Conservation (phyloP, 208 protist species). For the Wallacemonas sp. region DNA sequence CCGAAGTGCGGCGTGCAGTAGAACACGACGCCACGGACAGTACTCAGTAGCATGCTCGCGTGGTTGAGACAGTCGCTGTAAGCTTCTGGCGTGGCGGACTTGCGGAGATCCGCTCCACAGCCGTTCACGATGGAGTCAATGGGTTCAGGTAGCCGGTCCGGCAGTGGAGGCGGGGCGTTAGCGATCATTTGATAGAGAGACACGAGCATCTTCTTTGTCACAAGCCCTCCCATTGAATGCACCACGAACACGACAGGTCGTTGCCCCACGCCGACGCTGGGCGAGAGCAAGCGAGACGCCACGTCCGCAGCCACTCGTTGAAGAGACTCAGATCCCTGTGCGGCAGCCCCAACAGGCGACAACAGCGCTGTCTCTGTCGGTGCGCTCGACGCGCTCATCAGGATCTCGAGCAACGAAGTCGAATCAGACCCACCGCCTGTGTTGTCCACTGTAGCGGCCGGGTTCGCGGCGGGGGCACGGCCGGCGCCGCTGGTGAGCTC, state of each 20-base stretch:
- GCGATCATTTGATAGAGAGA: slow-evolving; percentile 24
- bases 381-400: slow-evolving; percentile 5
- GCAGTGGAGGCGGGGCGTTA: slow-evolving; percentile 5
- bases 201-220: slow-evolving; percentile 63
- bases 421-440: not conserved
- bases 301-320: slow-evolving; percentile 45
- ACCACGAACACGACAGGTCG: slow-evolving; percentile 61
- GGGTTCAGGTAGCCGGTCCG: not conserved
- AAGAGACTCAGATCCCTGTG: slow-evolving; percentile 21
- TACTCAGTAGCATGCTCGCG: slow-evolving; percentile 26
- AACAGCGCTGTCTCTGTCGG: not conserved
- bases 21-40: slow-evolving; percentile 61
- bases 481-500: not conserved
- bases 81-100: not conserved
- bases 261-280: slow-evolving; percentile 35
- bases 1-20: slow-evolving; percentile 78
- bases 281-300: slow-evolving; percentile 33
- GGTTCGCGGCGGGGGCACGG: not conserved
- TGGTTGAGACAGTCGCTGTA: slow-evolving; percentile 3
- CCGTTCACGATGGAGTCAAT: not conserved
- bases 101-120: not conserved
- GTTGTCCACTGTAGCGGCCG: not conserved
- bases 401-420: not conserved
- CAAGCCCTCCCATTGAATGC: slow-evolving; percentile 68
- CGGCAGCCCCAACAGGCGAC: not conserved